phyloP scores from a whole-genome alignment of 371 early-diverging fungal genomes.

The Mortierella sp. region DNA sequence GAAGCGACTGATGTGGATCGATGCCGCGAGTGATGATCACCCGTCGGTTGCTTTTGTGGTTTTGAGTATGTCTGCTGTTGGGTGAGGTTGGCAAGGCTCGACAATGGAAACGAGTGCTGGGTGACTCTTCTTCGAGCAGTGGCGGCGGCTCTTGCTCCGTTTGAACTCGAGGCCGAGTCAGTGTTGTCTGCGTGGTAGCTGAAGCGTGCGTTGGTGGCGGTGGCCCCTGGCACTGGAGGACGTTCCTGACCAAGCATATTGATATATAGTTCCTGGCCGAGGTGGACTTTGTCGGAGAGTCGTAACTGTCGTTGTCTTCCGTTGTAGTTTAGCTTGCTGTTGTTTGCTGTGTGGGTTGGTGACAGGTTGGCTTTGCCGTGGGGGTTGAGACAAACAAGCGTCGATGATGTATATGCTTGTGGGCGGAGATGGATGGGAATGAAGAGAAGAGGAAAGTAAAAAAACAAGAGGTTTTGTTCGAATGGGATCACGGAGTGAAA shows the following conservation, averaged over 20 bases:
- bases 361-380: not conserved
- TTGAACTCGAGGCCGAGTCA: slow-evolving; percentile 4
- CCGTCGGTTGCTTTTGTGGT: slow-evolving; percentile 7
- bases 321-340: not conserved
- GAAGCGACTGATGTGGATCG: slow-evolving; percentile 30
- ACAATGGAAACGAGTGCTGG: slow-evolving; percentile 10
- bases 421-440: not conserved
- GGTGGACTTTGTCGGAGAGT: not conserved
- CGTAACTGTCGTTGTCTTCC: not conserved
- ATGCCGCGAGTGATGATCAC: slow-evolving; percentile 16
- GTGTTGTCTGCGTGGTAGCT: slow-evolving; percentile 29
- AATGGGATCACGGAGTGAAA: not conserved
- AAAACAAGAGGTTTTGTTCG: too few relatives aligned
- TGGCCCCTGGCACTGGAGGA: slow-evolving; percentile 20
- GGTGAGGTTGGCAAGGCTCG: not conserved
- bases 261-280: not conserved
- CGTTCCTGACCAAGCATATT: slow-evolving; percentile 39
- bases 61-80: slow-evolving; percentile 3
- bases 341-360: not conserved
- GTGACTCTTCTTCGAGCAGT: slow-evolving; percentile 13
- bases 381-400: not conserved
- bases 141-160: not conserved
- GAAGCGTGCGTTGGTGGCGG: slow-evolving; percentile 8
- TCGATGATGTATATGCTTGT: not conserved
- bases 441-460: not conserved